phyloP scores from a whole-genome alignment of 768 basidiomycete species.

The Mycena vitilis region DNA sequence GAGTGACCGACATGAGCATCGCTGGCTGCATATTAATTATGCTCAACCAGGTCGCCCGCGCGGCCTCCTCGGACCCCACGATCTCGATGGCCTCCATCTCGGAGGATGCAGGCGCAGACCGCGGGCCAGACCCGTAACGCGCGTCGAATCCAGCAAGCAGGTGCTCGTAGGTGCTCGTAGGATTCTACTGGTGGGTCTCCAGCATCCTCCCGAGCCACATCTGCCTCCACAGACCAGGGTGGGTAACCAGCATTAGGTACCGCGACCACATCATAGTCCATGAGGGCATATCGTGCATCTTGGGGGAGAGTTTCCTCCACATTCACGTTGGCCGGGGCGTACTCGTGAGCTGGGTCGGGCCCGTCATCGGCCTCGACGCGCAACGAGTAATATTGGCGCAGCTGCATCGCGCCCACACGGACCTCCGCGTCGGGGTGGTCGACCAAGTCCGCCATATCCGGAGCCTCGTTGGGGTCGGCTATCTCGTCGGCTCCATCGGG shows the following conservation, averaged over 20 bases:
- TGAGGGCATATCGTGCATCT: too few relatives aligned
- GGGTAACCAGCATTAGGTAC: background rate
- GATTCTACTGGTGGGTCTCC: background rate
- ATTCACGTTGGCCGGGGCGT: background rate
- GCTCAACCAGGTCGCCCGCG: background rate
- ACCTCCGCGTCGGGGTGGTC: background rate
- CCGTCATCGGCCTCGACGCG: background rate
- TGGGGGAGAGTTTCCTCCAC: background rate
- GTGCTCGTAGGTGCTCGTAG: too few relatives aligned
- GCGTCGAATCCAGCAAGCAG: background rate
- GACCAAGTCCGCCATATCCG: constrained; percentile 7
- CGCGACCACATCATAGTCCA: background rate
- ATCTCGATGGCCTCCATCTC: background rate
- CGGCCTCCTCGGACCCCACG: background rate
- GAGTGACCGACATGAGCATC: background rate
- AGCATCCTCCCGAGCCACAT: background rate
- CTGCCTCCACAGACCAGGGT: background rate
- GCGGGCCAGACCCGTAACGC: background rate
- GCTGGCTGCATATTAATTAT: background rate
- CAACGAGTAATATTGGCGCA: constrained; percentile 4
- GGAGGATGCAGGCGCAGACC: fast-evolving
- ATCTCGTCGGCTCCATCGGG: too few relatives aligned
- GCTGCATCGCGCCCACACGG: background rate
- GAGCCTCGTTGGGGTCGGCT: background rate
- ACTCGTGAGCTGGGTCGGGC: background rate